Base-by-base conservation (phyloP, 371 early-diverging fungal species). In the Saksenaea vasiformis region DNA sequence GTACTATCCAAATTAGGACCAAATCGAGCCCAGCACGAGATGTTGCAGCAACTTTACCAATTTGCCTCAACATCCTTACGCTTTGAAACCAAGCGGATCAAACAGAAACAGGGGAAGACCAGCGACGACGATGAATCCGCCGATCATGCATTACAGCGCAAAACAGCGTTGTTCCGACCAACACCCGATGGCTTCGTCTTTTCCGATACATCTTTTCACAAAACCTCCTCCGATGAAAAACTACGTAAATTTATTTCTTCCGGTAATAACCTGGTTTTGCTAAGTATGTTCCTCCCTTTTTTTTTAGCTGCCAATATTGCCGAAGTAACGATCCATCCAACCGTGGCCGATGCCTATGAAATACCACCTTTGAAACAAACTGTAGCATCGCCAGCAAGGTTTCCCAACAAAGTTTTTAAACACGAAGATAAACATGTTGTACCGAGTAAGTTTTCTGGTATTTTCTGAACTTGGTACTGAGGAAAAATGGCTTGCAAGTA, bases 161-260 rank as follows among this genome's bases (percentile, higher is more conserved):
- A 47, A 22, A 59, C 67, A 13, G 72, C 82, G 0, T 60, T 81
- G n/a, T 78, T 78, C 54, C 67, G 77, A 60, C 74, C 79, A 5
- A 73, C 82, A 1, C 28, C 68, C 0, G 82, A 81, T 64, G 82
- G 82, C 24, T 81, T 71, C 59, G 66, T 72, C 1, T 81, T 81
- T 53, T 70, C 73, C 10, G 78, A 81, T 39, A 55, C 71, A 19
- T 58, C 57, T 44, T 26, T 43, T 39, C 15, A 58, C 53, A 34
- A 54, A 58, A 35, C 56, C 60, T 7, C 38, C 60, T 5, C 38
- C 22, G 10, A 53, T 41, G 19, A 53, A 67, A 27, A 19, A 27
- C 60, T 74, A 19, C 74, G 79, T 79, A 74, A 61, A 69, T 54
- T 27, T 39, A 5, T n/a, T 54, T 11, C 36, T 15, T 34, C 4